These are phyloP conservation scores for Ceratobasidium sp. DNA, from an alignment of 1,284 basidiomycete species.

Conservation along the genomic window DNA sequence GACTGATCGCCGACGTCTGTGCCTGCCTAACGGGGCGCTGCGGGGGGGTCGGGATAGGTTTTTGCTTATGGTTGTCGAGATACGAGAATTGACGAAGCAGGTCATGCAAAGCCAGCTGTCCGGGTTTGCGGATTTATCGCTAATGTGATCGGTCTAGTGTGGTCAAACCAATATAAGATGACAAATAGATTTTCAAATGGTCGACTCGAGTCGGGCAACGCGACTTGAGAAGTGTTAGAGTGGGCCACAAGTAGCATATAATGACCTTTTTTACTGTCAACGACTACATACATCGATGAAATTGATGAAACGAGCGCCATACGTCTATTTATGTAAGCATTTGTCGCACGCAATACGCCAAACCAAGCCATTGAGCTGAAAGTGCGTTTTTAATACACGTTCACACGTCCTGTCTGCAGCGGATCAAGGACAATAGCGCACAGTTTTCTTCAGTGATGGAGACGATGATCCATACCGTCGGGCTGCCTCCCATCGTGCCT, in stretches of 20 bases:
- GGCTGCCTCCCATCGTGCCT: neutral
- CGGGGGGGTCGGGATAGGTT: constrained; percentile 18
- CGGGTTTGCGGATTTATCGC: constrained; percentile 42
- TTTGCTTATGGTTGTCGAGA: constrained; percentile 24
- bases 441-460: neutral
- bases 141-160: neutral
- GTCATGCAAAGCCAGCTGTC: neutral
- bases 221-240: no score
- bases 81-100: constrained; percentile 15
- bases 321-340: no score
- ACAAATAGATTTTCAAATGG: neutral
- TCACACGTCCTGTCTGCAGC: neutral
- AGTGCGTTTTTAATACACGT: no score
- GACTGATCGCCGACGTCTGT: neutral
- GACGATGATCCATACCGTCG: no score
- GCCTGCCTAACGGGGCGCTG: constrained; percentile 19
- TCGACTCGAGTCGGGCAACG: neutral
- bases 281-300: no score
- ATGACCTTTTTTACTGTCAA: no score
- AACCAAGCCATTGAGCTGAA: no score
- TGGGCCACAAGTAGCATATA: no score
- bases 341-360: no score
- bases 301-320: no score
- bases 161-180: neutral
- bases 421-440: neutral